Evolutionary conservation across 208 protist species (phyloP).

Genomic region (Leishmania guyanensis): DNA sequence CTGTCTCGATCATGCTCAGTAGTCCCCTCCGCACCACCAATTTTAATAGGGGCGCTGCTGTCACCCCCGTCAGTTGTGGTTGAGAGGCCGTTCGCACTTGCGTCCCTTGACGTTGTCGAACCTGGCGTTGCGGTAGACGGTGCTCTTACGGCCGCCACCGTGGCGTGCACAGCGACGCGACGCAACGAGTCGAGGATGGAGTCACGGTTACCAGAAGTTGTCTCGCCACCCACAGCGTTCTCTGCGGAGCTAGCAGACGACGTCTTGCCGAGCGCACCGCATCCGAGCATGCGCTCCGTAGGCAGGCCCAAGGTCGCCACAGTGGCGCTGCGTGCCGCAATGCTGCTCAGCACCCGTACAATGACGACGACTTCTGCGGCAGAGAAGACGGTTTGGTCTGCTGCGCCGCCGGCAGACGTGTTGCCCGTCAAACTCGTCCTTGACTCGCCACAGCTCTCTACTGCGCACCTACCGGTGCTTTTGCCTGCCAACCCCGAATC

Average conservation of each 20-base stretch:
- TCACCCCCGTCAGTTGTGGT: too few relatives aligned
- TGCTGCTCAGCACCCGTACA: constrained; percentile 26
- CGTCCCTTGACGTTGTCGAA: neutral
- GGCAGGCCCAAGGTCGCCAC: neutral
- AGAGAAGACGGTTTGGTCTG: neutral
- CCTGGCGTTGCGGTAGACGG: neutral
- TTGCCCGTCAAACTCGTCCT: neutral
- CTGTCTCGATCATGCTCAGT: neutral
- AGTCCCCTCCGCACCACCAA: neutral
- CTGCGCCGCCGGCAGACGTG: neutral
- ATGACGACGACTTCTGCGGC: constrained; percentile 22
- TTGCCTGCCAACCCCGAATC: neutral
- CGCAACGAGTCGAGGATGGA: constrained; percentile 12
- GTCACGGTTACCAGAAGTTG: neutral
- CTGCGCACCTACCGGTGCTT: neutral
- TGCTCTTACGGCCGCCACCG: neutral
- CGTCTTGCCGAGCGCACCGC: neutral
- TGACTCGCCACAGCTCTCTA: neutral
- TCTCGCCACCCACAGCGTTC: neutral
- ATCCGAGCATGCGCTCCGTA: neutral
- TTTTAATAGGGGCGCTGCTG: neutral
- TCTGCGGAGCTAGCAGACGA: neutral
- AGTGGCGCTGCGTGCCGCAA: constrained; percentile 12
- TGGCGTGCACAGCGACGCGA: constrained; percentile 12
- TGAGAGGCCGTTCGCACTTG: neutral